A percentile compares a stretch with the other conserved stretches of the same genome.
These are phyloP conservation scores for Penicillium arizonense DNA, from an alignment of 495 filamentous ascomycete species.

Conservation along the genomic window DNA sequence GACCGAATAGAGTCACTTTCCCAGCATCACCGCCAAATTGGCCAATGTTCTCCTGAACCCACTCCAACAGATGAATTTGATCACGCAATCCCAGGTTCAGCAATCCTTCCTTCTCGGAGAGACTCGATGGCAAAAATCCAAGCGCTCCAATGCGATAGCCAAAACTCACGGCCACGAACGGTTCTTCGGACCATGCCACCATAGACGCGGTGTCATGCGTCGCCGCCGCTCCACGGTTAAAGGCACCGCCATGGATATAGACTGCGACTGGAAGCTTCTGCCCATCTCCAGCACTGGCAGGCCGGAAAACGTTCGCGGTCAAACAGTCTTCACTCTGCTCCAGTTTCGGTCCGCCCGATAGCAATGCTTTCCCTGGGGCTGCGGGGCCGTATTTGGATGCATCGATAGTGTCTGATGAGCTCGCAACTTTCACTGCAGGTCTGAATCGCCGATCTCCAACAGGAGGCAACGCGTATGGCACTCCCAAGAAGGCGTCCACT, in stretches of 20 bases:
- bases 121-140: constrained; percentile 56
- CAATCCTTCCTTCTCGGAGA: constrained; percentile 51
- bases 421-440: constrained; percentile 38
- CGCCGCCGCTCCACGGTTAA: constrained; percentile 34
- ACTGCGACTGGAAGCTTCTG: constrained; percentile 56
- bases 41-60: constrained; percentile 59
- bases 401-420: constrained; percentile 34
- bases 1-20: constrained; percentile 63
- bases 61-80: constrained; percentile 56
- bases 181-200: constrained; percentile 52
- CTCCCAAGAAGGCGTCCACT: constrained; percentile 58
- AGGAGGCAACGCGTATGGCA: constrained; percentile 59
- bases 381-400: constrained; percentile 38
- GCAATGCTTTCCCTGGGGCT: constrained; percentile 26
- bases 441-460: constrained; percentile 55
- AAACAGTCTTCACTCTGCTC: constrained; percentile 54
- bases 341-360: constrained; percentile 19
- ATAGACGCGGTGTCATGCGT: constrained; percentile 47
- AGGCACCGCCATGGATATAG: constrained; percentile 46
- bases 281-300: constrained; percentile 24
- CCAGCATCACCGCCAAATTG: constrained; percentile 59
- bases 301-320: constrained; percentile 52
- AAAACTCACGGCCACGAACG: constrained; percentile 59
- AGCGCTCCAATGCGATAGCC: constrained; percentile 62
- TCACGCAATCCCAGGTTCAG: constrained; percentile 65